Base-by-base conservation (phyloP, 352 stramenopile genomes). In the Globisporangium spinosum region DNA sequence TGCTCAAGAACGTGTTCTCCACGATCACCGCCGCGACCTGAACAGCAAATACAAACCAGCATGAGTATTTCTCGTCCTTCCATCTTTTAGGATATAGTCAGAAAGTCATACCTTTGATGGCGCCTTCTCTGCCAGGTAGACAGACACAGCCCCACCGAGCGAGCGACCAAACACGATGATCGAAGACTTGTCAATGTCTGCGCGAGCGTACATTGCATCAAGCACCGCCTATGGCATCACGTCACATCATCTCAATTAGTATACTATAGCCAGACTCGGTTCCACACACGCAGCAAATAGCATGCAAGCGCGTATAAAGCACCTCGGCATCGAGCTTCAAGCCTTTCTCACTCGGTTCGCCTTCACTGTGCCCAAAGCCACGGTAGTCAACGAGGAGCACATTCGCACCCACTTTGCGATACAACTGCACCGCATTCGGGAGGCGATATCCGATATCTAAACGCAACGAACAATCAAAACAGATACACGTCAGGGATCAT, bases 1-100 rank as follows among this genome's bases (percentile, higher is more conserved):
- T 98, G 64, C 82, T 97, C 17, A 95, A 71, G 71, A 98, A 98
- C 13, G 95, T 98, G 72, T 98, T 98, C 71, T 98, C 95, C 13
- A 98, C 70, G 49, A 98, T 87, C 25, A 98, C 72, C 29, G 87
- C 95, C 20, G 89, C 89, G 35, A 98, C 69, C 87, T 95, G 27
- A 12, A 59, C 25, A 25, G 29, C 63, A 3, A 70, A 57, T 22
- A 67, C 27, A 17, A 62, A 10, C 23, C 0, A 55, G 35, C 66
- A 32, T 57, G 7, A 34, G 23, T 23, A 57, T 32, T 34, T 17
- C 22, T 34, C 5, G 3, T 1, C 29, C 22, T 22, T 17, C n/a
- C 12, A 15, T 12, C 8, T 7, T 7, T 1, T 57, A 17, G 22
- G 22, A 34, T 23, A 10, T 15, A 35, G 25, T 27, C 25, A 27